Conservation (phyloP, 345 rosid species). For the Physaria fendleri region DNA sequence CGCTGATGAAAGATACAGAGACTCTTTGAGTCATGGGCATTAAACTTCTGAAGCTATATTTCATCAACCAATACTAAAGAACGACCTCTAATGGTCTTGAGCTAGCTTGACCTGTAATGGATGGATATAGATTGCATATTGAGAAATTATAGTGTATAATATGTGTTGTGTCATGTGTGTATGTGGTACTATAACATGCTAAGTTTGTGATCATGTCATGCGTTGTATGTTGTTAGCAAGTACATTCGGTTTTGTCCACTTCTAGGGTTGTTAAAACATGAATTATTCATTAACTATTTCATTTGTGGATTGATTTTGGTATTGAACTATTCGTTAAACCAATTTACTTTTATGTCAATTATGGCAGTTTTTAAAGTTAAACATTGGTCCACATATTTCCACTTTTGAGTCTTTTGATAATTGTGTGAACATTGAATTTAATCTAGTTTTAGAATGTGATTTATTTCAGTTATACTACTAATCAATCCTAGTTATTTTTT, state of each 20-base stretch:
- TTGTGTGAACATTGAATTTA: not conserved
- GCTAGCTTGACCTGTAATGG: conserved; percentile 14
- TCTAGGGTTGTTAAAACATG: conserved; percentile 14
- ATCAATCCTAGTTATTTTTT: not conserved
- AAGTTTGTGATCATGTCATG: conserved; percentile 2
- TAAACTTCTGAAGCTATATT: too few species aligned
- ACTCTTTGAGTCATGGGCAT: too few species aligned
- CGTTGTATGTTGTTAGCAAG: conserved; percentile 20
- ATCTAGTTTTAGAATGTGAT: not conserved
- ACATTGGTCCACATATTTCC: not conserved
- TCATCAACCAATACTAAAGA: conserved; percentile 8
- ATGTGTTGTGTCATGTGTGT: conserved; percentile 25
- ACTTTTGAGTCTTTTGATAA: conserved; percentile 17
- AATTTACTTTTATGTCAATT: not conserved
- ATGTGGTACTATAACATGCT: conserved; percentile 14
- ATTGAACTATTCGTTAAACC: too few species aligned
- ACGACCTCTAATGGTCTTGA: not conserved
- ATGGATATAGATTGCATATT: conserved; percentile 20
- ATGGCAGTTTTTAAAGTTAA: not conserved
- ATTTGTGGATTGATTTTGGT: conserved; percentile 3
- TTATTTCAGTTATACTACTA: not conserved
- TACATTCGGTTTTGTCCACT: conserved; percentile 6
- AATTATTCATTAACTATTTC: conserved; percentile 6
- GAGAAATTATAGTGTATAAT: conserved; percentile 23
- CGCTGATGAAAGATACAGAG: not conserved